These are phyloP conservation scores for Leptomonas seymouri DNA, from an alignment of 208 protist species.

Conservation along the genomic window DNA sequence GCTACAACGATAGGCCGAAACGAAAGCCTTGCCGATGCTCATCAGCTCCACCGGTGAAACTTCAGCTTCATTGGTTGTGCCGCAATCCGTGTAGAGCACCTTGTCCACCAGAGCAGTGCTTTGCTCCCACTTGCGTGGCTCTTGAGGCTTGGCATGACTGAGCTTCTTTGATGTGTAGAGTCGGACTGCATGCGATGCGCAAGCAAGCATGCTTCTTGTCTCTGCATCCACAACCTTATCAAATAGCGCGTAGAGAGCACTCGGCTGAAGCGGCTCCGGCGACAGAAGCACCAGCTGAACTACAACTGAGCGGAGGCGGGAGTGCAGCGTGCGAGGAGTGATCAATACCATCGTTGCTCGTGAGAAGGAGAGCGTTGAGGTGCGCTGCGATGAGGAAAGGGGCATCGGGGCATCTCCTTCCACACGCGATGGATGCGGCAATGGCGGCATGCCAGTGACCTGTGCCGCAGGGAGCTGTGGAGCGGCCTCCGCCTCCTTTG, in stretches of 20 bases:
- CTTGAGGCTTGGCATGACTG: not conserved
- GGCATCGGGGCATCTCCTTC: not conserved
- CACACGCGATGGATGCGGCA: not conserved
- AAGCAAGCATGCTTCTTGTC: conserved; percentile 25
- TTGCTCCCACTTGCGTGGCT: too few species aligned
- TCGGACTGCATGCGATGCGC: conserved; percentile 19
- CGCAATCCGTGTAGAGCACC: too few species aligned
- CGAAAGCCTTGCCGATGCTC: not conserved
- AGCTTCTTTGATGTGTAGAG: not conserved
- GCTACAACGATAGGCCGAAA: conserved; percentile 9
- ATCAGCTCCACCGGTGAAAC: not conserved
- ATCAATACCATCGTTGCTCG: not conserved
- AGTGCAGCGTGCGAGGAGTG: conserved; percentile 20
- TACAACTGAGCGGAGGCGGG: conserved; percentile 44
- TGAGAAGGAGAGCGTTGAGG: not conserved
- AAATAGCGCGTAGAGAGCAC: conserved; percentile 24
- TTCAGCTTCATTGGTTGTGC: too few species aligned
- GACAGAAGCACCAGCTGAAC: conserved; percentile 50
- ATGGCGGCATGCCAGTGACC: too few species aligned
- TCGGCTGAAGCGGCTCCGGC: conserved; percentile 38
- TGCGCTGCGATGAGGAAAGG: not conserved
- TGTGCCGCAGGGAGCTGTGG: too few species aligned
- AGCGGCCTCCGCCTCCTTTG: too few species aligned
- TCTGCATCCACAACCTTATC: conserved; percentile 12
- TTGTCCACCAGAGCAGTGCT: too few species aligned